Base-by-base conservation (phyloP, 805 yeast species). In the Saturnispora besseyi region DNA sequence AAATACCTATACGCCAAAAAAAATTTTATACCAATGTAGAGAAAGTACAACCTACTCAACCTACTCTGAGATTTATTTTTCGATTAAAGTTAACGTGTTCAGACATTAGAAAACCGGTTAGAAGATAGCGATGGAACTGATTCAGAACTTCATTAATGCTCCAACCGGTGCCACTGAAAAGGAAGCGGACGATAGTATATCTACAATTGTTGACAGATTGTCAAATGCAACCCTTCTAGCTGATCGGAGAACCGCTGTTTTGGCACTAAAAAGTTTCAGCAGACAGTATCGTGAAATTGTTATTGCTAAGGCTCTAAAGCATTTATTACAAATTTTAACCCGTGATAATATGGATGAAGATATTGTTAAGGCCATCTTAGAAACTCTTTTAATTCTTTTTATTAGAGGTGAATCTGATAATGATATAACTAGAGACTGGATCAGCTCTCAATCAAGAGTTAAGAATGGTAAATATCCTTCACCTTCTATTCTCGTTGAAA, bases 241-340 rank as follows among this genome's bases (percentile, higher is more conserved):
- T 29, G 99, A 93, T 66, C 74, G 97, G 54, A 71, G 96, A 48
- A 91, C 96, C 1, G 98, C 98, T 0, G 86, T 91, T 4, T 72
- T 91, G 34, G 91, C 95, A 0, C 71, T 93, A 54, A 90, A 91
- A 62, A 86, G 95, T 40, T 89, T 88, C 63, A 80, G 95, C 52
- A 74, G 97, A 50, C 87, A 88, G 58, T 88, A 84, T 63, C 71
- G 99, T 53, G 99, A 93, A 65, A 73, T 83, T 2, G 97, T 93
- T 2, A 87, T 90, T 43, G 95, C 95, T 33, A 79, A 83, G 52
- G 97, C 95, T 2, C 70, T 90, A 32, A 73, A 88, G 50, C 86
- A 89, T 1, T 69, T 93, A 46, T 74, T 93, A 13, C 64, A 71
- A 24, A 80, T 90, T 0, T 68, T 93, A 46, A 68, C 69, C 36